These are phyloP conservation scores for Podospora bellae-mahoneyi DNA, from an alignment of 495 filamentous ascomycete genomes.

Conservation along the genomic window DNA sequence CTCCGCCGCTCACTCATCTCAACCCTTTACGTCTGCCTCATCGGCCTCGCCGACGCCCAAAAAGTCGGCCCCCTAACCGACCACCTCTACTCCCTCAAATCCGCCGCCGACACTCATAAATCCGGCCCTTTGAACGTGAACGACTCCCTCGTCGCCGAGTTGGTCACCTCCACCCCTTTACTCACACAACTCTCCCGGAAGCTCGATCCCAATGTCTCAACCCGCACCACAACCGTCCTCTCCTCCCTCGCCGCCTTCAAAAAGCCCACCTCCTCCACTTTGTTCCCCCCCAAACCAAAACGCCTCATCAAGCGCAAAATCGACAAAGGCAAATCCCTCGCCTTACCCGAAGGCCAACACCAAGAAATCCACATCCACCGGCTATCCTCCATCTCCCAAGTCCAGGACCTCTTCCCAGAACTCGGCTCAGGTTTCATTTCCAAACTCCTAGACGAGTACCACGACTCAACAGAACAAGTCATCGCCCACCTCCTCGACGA, in stretches of 20 bases:
- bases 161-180: slow-evolving; percentile 61
- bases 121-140: slow-evolving; percentile 48
- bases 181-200: slow-evolving; percentile 48
- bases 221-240: slow-evolving; percentile 58
- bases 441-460: slow-evolving; percentile 74
- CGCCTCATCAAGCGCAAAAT: slow-evolving; percentile 41
- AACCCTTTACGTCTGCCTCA: slow-evolving; percentile 67
- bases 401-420: slow-evolving; percentile 91
- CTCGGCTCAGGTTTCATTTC: slow-evolving; percentile 80
- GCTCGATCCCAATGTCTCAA: slow-evolving; percentile 38
- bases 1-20: slow-evolving; percentile 62
- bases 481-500: slow-evolving; percentile 82
- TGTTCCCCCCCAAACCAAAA: slow-evolving; percentile 51
- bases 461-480: slow-evolving; percentile 72
- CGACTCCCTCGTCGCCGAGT: slow-evolving; percentile 56
- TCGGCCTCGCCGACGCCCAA: slow-evolving; percentile 61
- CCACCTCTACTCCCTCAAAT: slow-evolving; percentile 76
- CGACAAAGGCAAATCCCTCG: slow-evolving; percentile 68
- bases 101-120: slow-evolving; percentile 57
- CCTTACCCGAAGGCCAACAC: slow-evolving; percentile 40
- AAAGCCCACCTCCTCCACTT: slow-evolving; percentile 45
- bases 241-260: slow-evolving; percentile 52
- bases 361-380: slow-evolving; percentile 70
- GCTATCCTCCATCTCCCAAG: slow-evolving; percentile 76
- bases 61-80: slow-evolving; percentile 72